Evolutionary conservation across 1,139 yeast genomes (phyloP).

Genomic region (Saccharomyces pastorianus): DNA sequence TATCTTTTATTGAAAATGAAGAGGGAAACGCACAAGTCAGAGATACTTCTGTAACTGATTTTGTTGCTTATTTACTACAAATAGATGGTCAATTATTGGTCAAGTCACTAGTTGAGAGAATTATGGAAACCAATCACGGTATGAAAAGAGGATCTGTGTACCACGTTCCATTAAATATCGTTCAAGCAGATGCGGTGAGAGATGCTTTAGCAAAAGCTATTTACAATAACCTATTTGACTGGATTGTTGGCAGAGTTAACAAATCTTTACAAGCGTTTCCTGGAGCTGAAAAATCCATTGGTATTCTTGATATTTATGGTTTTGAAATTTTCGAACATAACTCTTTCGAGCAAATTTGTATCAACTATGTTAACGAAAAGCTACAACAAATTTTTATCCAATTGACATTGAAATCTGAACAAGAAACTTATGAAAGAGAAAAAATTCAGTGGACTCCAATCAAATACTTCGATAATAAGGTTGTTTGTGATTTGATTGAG

Average conservation of each 20-base stretch:
- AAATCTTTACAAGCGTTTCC: conserved; percentile 49
- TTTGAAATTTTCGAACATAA: conserved; percentile 96
- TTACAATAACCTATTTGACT: conserved; percentile 86
- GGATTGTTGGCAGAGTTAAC: conserved; percentile 96
- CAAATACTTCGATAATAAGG: conserved; percentile 89
- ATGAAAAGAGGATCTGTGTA: conserved; percentile 86
- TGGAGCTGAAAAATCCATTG: conserved; percentile 63
- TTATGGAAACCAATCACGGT: conserved; percentile 85
- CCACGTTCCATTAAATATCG: conserved; percentile 85
- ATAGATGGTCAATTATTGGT: conserved; percentile 63
- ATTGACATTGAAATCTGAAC: conserved; percentile 90
- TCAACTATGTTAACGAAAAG: conserved; percentile 94
- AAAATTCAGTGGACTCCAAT: conserved; percentile 97
- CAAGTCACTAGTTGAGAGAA: conserved; percentile 67
- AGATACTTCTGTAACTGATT: conserved; percentile 83
- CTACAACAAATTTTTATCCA: conserved; percentile 95
- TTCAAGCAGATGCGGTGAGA: conserved; percentile 89
- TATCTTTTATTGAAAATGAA: conserved; percentile 77
- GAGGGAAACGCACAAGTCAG: conserved; percentile 77
- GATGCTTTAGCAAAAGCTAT: conserved; percentile 95
- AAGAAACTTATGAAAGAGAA: conserved; percentile 93
- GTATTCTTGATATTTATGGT: conserved; percentile 95
- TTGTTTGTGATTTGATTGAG: conserved; percentile 95
- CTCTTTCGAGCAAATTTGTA: conserved; percentile 94
- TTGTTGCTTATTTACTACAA: conserved; percentile 84